A percentile compares a stretch with the other conserved stretches of the same genome.
Conservation (phyloP, 1,139 yeast genomes). For the Kodamaea fungicola region DNA sequence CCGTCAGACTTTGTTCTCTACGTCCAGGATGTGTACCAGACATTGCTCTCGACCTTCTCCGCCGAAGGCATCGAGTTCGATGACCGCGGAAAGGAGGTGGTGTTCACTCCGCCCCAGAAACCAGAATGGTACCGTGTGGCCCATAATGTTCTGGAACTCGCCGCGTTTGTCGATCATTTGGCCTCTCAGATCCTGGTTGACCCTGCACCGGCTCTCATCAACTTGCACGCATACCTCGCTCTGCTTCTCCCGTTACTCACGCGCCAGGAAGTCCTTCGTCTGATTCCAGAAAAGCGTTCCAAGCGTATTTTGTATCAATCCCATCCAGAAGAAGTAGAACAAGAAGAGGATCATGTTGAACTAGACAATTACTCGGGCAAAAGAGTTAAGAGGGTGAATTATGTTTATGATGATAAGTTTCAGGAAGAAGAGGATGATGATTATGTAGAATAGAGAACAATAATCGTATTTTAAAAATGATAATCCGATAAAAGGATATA, state of each 20-base stretch:
- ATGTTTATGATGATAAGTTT: background rate
- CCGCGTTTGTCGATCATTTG: conserved; percentile 25
- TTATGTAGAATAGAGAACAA: conserved; percentile 9
- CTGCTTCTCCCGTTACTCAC: conserved; percentile 21
- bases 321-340: conserved; percentile 12
- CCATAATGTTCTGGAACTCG: conserved; percentile 27
- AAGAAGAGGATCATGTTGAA: conserved; percentile 13
- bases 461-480: no score
- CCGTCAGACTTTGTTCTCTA: conserved; percentile 37
- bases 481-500: no score
- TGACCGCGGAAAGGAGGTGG: conserved; percentile 26
- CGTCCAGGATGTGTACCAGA: conserved; percentile 45
- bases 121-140: conserved; percentile 46
- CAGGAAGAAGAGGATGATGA: conserved; percentile 10
- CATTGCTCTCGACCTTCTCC: conserved; percentile 27
- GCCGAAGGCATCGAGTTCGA: conserved; percentile 37
- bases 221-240: conserved; percentile 25
- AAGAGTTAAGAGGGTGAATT: background rate
- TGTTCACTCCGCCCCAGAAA: conserved; percentile 1
- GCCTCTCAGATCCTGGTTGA: conserved; percentile 17
- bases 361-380: conserved; percentile 13
- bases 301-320: conserved; percentile 10
- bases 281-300: conserved; percentile 8
- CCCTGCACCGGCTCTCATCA: conserved; percentile 24
- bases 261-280: conserved; percentile 15